Percentiles rank a stretch among this genome's conserved stretches.
Conservation (phyloP, 164 flowering plant species). For the Sextonia rubra region DNA sequence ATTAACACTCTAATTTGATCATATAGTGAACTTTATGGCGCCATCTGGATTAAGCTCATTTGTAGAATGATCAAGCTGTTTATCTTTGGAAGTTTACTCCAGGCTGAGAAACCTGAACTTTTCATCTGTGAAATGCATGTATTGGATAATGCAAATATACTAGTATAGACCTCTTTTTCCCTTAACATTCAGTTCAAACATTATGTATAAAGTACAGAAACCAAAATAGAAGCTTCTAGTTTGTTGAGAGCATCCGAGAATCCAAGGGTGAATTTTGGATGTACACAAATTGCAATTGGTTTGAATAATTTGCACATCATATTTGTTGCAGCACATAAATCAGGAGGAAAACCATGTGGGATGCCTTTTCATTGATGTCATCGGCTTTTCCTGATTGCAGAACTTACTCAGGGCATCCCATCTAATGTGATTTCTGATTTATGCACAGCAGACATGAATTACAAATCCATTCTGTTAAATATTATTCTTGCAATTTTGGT, state of each 20-base stretch:
- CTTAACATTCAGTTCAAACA: not conserved
- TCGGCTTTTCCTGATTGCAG: not conserved
- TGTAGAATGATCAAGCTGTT: not conserved
- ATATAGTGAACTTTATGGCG: not conserved
- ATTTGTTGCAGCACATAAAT: not conserved
- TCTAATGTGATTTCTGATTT: not conserved
- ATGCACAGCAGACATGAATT: not conserved
- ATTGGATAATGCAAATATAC: not conserved
- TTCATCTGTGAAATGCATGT: not conserved
- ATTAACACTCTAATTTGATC: not conserved
- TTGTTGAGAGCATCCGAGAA: conserved; percentile 3
- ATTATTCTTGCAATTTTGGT: not conserved
- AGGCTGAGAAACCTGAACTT: not conserved
- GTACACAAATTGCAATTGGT: too few relatives aligned
- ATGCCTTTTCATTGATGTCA: not conserved
- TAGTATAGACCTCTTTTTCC: not conserved
- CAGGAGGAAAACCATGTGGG: not conserved
- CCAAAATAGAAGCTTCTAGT: not conserved
- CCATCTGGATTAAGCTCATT: not conserved
- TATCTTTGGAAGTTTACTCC: not conserved
- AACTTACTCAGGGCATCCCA: not conserved
- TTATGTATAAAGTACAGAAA: not conserved
- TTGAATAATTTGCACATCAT: not conserved
- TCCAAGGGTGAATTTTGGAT: not conserved
- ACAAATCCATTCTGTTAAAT: not conserved